phyloP scores from a whole-genome alignment of 192 early-diverging fungal genomes.

The Glomus cerebriforme region DNA sequence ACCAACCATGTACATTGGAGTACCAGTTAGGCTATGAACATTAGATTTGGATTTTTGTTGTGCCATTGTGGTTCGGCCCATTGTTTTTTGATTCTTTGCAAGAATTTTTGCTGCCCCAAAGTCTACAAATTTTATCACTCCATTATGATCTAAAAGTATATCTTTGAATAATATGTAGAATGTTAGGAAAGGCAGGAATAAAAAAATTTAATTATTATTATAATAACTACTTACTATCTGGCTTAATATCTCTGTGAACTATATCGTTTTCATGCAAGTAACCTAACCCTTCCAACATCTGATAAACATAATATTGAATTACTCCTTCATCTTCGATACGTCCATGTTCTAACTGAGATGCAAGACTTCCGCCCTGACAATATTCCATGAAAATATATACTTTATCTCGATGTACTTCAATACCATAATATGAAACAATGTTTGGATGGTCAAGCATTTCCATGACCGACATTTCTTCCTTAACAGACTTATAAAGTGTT shows the following conservation, averaged over 20 bases:
- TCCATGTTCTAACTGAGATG: constrained; percentile 75
- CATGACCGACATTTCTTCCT: constrained; percentile 92
- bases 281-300: constrained; percentile 80
- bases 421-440: constrained; percentile 88
- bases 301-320: constrained; percentile 72
- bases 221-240: constrained; percentile 62
- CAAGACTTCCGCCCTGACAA: constrained; percentile 76
- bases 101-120: constrained; percentile 91
- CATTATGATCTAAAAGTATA: constrained; percentile 77
- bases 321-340: constrained; percentile 75
- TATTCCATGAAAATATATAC: constrained; percentile 93
- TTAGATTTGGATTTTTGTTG: constrained; percentile 41
- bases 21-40: constrained; percentile 64
- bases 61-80: constrained; percentile 44
- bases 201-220: constrained; percentile 16
- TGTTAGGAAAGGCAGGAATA: neutral
- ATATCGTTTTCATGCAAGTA: constrained; percentile 84
- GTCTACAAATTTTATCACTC: constrained; percentile 82
- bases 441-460: constrained; percentile 86
- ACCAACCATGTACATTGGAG: constrained; percentile 66
- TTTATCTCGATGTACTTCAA: constrained; percentile 89
- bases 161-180: constrained; percentile 45
- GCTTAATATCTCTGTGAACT: constrained; percentile 89
- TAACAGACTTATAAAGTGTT: constrained; percentile 69
- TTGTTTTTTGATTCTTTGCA: constrained; percentile 71